Evolutionary conservation across 1,284 basidiomycete species (phyloP).

Genomic region (Apiotrichum sp.): DNA sequence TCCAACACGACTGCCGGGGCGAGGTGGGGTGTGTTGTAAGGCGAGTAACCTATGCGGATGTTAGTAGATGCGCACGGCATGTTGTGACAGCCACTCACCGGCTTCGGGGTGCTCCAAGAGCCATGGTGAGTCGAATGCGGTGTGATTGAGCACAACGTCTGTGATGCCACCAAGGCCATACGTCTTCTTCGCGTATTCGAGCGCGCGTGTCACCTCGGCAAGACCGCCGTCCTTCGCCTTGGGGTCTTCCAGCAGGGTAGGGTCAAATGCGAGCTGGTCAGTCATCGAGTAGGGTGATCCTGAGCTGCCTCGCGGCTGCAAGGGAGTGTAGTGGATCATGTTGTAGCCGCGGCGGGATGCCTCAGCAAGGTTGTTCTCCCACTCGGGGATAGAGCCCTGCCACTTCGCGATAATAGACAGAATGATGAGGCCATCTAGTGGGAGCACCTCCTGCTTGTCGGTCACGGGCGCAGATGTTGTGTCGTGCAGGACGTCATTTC

Average conservation of each 20-base stretch:
- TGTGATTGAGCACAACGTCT: slow-evolving; percentile 92
- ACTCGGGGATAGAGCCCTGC: slow-evolving; percentile 77
- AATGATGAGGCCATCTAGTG: slow-evolving; percentile 77
- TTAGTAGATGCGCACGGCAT: too few relatives aligned
- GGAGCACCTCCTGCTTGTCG: slow-evolving; percentile 48
- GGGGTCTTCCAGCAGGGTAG: slow-evolving; percentile 58
- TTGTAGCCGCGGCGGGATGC: slow-evolving; percentile 85
- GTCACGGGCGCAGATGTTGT: slow-evolving; percentile 53
- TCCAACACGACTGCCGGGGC: slow-evolving; percentile 82
- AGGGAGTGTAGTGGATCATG: slow-evolving; percentile 89
- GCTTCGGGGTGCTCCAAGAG: slow-evolving; percentile 89
- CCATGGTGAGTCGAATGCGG: slow-evolving; percentile 86
- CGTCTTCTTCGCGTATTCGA: slow-evolving; percentile 67
- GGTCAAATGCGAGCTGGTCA: slow-evolving; percentile 76
- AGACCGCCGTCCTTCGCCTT: slow-evolving; percentile 53
- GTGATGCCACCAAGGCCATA: slow-evolving; percentile 82
- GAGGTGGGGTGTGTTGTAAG: slow-evolving; percentile 80
- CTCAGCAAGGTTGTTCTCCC: slow-evolving; percentile 72
- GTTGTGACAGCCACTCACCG: slow-evolving; percentile 51
- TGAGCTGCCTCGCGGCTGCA: slow-evolving; percentile 81
- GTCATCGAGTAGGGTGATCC: slow-evolving; percentile 86
- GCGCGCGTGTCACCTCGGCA: slow-evolving; percentile 52
- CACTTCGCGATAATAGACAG: slow-evolving; percentile 89
- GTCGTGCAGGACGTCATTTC: slow-evolving; percentile 47
- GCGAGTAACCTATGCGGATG: slow-evolving; percentile 64